A percentile compares a stretch with the other conserved stretches of the same genome.
phyloP scores from a whole-genome alignment of 2,329 filamentous ascomycete species.

The Blastomyces gilchristii region DNA sequence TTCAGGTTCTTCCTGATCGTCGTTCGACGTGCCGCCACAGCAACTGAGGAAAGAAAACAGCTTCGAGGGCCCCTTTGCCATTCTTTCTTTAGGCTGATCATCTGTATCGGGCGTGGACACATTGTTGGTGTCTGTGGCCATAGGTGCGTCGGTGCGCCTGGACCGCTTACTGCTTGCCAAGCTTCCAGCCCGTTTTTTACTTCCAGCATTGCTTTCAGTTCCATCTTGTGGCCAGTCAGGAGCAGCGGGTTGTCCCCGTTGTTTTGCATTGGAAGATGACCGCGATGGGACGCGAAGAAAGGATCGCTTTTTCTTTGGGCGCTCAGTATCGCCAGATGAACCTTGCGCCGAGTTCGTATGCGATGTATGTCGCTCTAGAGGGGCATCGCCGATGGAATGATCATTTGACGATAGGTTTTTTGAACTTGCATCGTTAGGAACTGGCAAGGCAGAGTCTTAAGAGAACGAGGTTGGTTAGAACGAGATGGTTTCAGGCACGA shows the following conservation, averaged over 20 bases:
- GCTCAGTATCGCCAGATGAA: conserved; percentile 15
- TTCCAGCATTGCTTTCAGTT: conserved; percentile 37
- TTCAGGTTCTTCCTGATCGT: conserved; percentile 36
- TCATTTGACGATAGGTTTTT: conserved; percentile 5
- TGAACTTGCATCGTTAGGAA: conserved; percentile 5
- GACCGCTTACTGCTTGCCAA: conserved; percentile 48
- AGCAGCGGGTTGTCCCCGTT: conserved; percentile 26
- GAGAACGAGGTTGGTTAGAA: conserved; percentile 13
- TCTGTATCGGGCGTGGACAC: conserved; percentile 24
- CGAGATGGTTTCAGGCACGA: conserved; percentile 5
- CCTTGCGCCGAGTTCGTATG: conserved; percentile 8
- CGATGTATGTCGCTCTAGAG: conserved; percentile 1
- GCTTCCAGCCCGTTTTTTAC: conserved; percentile 50
- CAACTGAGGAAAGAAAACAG: conserved; percentile 40
- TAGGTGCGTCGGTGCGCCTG: conserved; percentile 27
- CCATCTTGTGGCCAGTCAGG: conserved; percentile 27
- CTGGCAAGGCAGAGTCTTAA: conserved; percentile 13
- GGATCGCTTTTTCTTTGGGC: conserved; percentile 30
- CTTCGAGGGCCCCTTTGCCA: conserved; percentile 31
- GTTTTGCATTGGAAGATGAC: conserved; percentile 30
- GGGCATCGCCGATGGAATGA: neutral
- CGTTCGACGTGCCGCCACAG: conserved; percentile 38
- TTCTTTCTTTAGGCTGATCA: conserved; percentile 30
- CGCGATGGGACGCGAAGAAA: conserved; percentile 31
- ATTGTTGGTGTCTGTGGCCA: conserved; percentile 24